These are phyloP conservation scores for Tuber melanosporum DNA, from an alignment of 495 filamentous ascomycete genomes.

Conservation along the genomic window DNA sequence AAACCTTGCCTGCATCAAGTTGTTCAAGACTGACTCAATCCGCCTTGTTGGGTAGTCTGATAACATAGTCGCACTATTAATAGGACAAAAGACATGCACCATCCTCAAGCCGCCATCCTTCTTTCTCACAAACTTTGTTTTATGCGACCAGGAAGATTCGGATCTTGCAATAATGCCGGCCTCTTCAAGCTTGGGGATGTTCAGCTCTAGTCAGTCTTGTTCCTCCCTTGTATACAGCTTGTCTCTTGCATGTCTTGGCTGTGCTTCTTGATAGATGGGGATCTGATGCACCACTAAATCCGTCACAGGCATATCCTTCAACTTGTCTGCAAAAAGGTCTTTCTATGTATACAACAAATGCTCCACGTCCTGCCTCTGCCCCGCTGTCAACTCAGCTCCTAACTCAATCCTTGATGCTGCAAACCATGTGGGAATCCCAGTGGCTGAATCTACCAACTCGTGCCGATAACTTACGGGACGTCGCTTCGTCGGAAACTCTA, in stretches of 20 bases:
- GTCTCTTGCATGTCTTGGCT: neutral
- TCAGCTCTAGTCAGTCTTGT: neutral
- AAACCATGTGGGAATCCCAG: neutral
- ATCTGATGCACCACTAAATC: conserved; percentile 7
- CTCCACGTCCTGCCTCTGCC: neutral
- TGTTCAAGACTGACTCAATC: conserved; percentile 8
- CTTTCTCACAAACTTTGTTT: conserved; percentile 9
- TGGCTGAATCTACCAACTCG: neutral
- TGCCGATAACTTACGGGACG: neutral
- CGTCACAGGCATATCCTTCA: neutral
- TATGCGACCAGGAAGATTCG: conserved; percentile 1
- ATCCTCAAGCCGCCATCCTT: neutral
- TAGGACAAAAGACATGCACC: conserved; percentile 1
- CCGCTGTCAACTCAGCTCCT: rapidly evolving
- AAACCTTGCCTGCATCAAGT: neutral
- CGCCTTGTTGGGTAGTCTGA: neutral
- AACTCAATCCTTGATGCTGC: neutral
- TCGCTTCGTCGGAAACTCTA: neutral
- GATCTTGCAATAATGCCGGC: conserved; percentile 11
- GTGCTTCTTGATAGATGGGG: neutral
- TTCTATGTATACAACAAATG: neutral
- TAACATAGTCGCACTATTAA: conserved; percentile 1
- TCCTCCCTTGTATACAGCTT: conserved; percentile 8
- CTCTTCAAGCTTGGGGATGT: neutral
- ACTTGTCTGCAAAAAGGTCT: neutral